These are phyloP conservation scores for Nicotiana attenuata DNA, from an alignment of 257 asterid species.

Conservation along the genomic window DNA sequence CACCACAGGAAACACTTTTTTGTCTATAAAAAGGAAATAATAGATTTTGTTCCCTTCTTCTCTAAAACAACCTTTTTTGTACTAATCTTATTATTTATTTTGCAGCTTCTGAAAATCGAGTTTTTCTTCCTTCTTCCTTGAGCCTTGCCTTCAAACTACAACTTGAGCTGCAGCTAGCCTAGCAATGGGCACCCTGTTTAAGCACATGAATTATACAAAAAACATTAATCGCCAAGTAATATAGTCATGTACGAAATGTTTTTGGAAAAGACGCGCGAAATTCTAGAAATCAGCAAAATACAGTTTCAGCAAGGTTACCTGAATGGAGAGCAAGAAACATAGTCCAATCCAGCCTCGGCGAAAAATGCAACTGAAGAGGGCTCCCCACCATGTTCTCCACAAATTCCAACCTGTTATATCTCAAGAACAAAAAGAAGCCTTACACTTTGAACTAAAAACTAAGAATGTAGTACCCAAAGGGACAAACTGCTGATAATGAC, in stretches of 20 bases:
- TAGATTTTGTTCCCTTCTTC: background rate
- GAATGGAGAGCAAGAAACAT: conserved; percentile 96
- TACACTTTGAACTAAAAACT: background rate
- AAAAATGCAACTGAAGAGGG: conserved; percentile 95
- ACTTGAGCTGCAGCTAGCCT: conserved; percentile 98
- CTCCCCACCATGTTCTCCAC: conserved; percentile 98
- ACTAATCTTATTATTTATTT: conserved; percentile 17
- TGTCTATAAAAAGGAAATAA: background rate
- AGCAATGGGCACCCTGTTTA: conserved; percentile 84
- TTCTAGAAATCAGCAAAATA: too few relatives aligned
- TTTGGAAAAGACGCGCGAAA: too few relatives aligned
- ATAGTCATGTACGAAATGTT: background rate
- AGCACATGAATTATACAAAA: background rate
- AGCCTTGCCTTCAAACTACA: conserved; percentile 32
- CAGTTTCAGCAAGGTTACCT: conserved; percentile 28
- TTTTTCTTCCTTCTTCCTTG: conserved; percentile 1
- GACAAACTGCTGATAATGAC: background rate
- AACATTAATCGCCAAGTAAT: background rate
- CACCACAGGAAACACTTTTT: background rate
- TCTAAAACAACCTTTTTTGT: background rate
- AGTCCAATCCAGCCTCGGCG: conserved; percentile 83
- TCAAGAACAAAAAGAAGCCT: background rate
- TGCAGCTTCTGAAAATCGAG: conserved; percentile 18
- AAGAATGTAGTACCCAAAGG: background rate
- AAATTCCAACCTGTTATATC: conserved; percentile 65